Conservation (phyloP, 805 yeast genomes). For the Wickerhamiella sergipiensis region DNA sequence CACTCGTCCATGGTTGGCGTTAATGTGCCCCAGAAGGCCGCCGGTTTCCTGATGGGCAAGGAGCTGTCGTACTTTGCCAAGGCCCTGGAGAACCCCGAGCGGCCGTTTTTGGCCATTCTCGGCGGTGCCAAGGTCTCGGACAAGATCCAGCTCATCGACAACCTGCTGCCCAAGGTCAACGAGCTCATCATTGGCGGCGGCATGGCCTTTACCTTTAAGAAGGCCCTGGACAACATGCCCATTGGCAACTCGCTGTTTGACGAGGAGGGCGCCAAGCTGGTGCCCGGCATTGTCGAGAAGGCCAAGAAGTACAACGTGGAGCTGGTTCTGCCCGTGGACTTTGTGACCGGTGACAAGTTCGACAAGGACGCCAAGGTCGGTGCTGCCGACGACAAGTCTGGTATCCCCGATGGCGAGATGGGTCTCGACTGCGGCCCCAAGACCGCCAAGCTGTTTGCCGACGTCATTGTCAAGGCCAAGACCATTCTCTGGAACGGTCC, state of each 20-base stretch:
- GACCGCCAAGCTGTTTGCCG: slow-evolving; percentile 64
- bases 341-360: slow-evolving; percentile 89
- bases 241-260: slow-evolving; percentile 92
- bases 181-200: slow-evolving; percentile 96
- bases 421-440: slow-evolving; percentile 95
- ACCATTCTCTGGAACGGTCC: slow-evolving; percentile 99
- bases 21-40: slow-evolving; percentile 88
- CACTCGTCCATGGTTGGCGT: slow-evolving; percentile 99
- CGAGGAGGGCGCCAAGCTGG: slow-evolving; percentile 89
- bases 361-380: slow-evolving; percentile 80
- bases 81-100: slow-evolving; percentile 94
- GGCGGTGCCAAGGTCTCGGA: slow-evolving; percentile 99
- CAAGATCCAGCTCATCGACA: slow-evolving; percentile 96
- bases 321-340: slow-evolving; percentile 88
- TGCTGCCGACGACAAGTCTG: slow-evolving; percentile 73
- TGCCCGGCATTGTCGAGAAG: slow-evolving; percentile 81
- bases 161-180: slow-evolving; percentile 84
- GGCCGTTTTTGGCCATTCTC: slow-evolving; percentile 96
- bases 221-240: slow-evolving; percentile 68
- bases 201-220: slow-evolving; percentile 99
- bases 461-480: slow-evolving; percentile 81
- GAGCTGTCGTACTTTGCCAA: slow-evolving; percentile 95
- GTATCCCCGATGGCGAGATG: slow-evolving; percentile 91
- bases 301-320: slow-evolving; percentile 94
- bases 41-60: slow-evolving; percentile 97